Evolutionary conservation across 1,139 yeast genomes (phyloP).

Genomic region (Pichia sorboxylosa): DNA sequence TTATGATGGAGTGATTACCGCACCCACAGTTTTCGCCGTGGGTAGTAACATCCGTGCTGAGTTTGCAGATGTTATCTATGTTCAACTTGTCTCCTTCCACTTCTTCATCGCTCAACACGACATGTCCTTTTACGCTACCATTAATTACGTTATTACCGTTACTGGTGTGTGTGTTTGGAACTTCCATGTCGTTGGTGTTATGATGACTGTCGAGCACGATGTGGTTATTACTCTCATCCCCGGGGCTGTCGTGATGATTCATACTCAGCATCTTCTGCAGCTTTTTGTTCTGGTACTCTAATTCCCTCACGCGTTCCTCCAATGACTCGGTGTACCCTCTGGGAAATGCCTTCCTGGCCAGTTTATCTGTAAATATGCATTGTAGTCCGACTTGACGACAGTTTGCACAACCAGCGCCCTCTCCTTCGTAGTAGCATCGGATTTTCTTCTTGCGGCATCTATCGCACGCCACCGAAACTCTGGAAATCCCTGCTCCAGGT

Average conservation of each 20-base stretch:
- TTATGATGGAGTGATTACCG: constrained; percentile 42
- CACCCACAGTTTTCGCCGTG: constrained; percentile 47
- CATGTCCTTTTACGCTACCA: neutral
- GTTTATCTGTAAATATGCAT: constrained; percentile 61
- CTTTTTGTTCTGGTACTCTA: constrained; percentile 45
- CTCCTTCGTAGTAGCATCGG: constrained; percentile 49
- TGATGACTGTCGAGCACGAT: neutral
- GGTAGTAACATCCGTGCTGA: constrained; percentile 19
- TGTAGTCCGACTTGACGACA: constrained; percentile 52
- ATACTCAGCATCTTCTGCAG: constrained; percentile 45
- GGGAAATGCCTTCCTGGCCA: constrained; percentile 64
- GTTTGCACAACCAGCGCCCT: constrained; percentile 38
- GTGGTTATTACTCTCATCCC: neutral
- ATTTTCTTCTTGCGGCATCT: constrained; percentile 75
- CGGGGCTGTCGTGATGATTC: constrained; percentile 31
- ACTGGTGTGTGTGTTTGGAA: neutral
- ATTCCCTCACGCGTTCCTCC: constrained; percentile 46
- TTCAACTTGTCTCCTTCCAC: neutral
- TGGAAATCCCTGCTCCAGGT: constrained; percentile 43
- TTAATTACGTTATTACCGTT: neutral
- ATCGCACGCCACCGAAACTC: constrained; percentile 82
- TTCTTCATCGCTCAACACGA: neutral
- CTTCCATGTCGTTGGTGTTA: neutral
- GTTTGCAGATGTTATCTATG: constrained; percentile 3
- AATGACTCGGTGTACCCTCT: constrained; percentile 67